Base-by-base conservation (phyloP, 1,139 yeast species). In the Debaryomycetaceae sp. region DNA sequence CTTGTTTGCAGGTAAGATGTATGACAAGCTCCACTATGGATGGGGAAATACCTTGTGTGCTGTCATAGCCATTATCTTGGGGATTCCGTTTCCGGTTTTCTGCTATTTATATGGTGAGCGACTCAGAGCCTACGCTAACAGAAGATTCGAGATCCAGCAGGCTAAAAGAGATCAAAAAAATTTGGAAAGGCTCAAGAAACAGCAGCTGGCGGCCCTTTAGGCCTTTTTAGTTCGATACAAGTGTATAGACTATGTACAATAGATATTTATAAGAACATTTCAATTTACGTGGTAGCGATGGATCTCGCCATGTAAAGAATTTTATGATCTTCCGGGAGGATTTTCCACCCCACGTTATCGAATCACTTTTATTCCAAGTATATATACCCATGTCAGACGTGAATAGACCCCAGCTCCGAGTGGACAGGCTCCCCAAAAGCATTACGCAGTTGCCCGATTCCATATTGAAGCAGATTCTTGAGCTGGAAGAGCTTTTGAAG, bases 31-130 rank as follows among this genome's bases (percentile, higher is more conserved):
- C 44, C 70, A 67, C 5, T 70, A 70, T 45, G 76, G 75, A 5
- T 70, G 75, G 75, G 76, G 69, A 9, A 70, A 70, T 47, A 67
- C 75, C 26, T 53, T 70, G 63, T 67, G 73, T 57, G 77, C 65
- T 3, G 52, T 67, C 34, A 59, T 71, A 37, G 73, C 70, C 1
- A 44, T 70, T 5, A 40, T 61, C 5, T 57, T 70, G 42, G 77
- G 75, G 1, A 58, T 70, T 15, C 76, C 76, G 13, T 71, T 71
- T 53, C 76, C 76, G 1, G 53, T 69, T n/a, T 52, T 68, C 35
- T 67, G 75, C 44, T 66, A 61, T 46, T 52, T 59, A 35, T 63
- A 68, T 37, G 76, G 76, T 4, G 75, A 70, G 46, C 51, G 59
- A 37, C 51, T 70, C 34, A 58, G 75, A 46, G 46, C 47, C 4